Evolutionary conservation across 148 eudicot species (phyloP), one percentile per base, ranked within the genome.

Genomic region (Rheum nobile): DNA sequence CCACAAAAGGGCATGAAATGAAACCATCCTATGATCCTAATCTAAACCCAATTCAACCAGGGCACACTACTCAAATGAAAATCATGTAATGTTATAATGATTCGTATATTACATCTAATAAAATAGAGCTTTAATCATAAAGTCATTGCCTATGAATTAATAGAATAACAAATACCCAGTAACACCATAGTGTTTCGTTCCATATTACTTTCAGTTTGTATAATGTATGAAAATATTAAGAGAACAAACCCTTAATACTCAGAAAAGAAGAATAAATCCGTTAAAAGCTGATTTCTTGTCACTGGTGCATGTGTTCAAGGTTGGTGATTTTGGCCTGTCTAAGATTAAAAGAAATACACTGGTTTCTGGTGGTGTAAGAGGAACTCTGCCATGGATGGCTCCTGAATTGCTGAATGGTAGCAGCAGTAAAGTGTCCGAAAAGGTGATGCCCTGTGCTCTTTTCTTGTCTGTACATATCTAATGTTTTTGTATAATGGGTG

Each of bases 301-400:
- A 24, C 31, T 57, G 31, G 12, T 26, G 16, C 9, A 57, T 57
- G 12, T 57, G 14, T 17, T 3, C 8, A 67, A 95, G 98, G 98
- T 95, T 50, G 96, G 96, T 76, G 98, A 95, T 87, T 95, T 95
- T 85, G 98, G 98, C 29, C 80, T 95, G 74, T 95, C 98, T 74
- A 95, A 95, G 83, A 90, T 91, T 73, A 95, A 90, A 80, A 82
- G 98, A 28, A 91, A 95, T 85, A 95, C 98, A 72, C 83, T 95
- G 84, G 98, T 91, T 79, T 89, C 97, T 79, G 97, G 96, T 80
- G 97, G 98, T 78, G 98, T 95, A 74, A 82, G 98, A 75, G 98
- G 98, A 54, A 95, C 98, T 39, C 90, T 95, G 21, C 98, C 98
- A 59, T 95, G 98, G 98, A 95, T 95, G 98, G 98, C 98, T 80